These are phyloP conservation scores for Leccinum disarticulatum DNA, from an alignment of 768 basidiomycete genomes.

Conservation along the genomic window DNA sequence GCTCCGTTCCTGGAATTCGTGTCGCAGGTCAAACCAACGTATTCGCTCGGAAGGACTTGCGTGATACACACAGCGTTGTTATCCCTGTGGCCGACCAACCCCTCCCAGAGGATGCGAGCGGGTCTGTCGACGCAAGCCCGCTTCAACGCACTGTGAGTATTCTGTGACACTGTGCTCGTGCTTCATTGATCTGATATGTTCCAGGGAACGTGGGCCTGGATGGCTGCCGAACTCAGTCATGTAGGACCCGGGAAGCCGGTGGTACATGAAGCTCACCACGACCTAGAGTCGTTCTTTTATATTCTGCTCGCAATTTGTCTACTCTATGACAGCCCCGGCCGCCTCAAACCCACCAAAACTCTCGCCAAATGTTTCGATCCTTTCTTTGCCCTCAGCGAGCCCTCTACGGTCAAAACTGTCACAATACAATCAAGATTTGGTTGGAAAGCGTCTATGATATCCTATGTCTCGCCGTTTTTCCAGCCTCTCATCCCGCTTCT, in stretches of 20 bases:
- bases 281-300: conserved; percentile 15
- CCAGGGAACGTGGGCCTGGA: conserved; percentile 7
- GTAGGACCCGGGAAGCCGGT: neutral
- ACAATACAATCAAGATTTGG: conserved; percentile 1
- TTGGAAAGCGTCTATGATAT: neutral
- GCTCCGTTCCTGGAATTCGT: neutral
- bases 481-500: conserved; percentile 2
- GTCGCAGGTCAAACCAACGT: neutral
- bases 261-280: neutral
- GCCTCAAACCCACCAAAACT: no score
- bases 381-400: neutral
- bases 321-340: neutral
- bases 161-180: neutral
- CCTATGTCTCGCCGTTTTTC: conserved; percentile 5
- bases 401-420: neutral
- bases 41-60: neutral
- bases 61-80: neutral
- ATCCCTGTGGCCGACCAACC: neutral
- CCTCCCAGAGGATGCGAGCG: neutral
- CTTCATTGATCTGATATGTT: neutral
- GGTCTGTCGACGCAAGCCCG: neutral
- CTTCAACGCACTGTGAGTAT: neutral
- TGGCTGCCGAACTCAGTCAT: conserved; percentile 5
- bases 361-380: conserved; percentile 5
- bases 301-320: conserved; percentile 1